Evolutionary conservation across 768 basidiomycete species (phyloP), one percentile per base, ranked within the genome.

Genomic region (Trametes coccinea): DNA sequence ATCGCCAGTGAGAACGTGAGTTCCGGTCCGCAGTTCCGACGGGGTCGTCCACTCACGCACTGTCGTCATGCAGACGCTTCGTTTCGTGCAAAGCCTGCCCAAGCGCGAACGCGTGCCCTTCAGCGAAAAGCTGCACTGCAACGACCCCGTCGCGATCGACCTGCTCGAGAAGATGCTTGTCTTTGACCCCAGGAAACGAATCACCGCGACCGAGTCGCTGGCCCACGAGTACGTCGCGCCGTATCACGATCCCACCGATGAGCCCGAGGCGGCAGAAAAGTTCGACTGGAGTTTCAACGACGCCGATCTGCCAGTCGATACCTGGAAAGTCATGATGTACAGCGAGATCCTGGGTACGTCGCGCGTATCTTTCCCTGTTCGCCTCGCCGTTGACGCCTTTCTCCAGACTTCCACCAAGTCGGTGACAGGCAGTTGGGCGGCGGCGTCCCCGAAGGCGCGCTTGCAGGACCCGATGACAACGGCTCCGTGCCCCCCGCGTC

Each of bases 261-360:
- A 99, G 73, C 97, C 97, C 8, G 87, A 89, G 17, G 93, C 97
- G 11, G 85, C 81, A 16, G 95, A 98, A 72, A 89, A 91, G 71
- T 99, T 99, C 70, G 97, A 99, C 76, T 99, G 97, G 97, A 92
- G 89, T 70, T 99, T 99, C 85, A 99, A 99, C 75, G 97, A 99
- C 66, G 97, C 97, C 17, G 97, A 99, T 74, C 81, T 99, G 47
- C 97, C 97, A 0, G 92, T 98, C 10, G 97, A 99, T 70, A 96
- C 93, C 1, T 99, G 97, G 97, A 98, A 98, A 78, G 96, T 97
- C 72, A 99, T 99, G 97, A 99, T 99, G 96, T 98, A 98, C 80
- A 91, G 89, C 69, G 96, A 99, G 77, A 98, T 98, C 65, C 80
- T 98, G 11, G 94, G 95, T 94, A 70, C 64, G 88, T 76, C 56